A percentile compares a stretch with the other conserved stretches of the same genome.
Conservation (phyloP, 2,329 filamentous ascomycete species). For the Cadophora luteo-olivacea region DNA sequence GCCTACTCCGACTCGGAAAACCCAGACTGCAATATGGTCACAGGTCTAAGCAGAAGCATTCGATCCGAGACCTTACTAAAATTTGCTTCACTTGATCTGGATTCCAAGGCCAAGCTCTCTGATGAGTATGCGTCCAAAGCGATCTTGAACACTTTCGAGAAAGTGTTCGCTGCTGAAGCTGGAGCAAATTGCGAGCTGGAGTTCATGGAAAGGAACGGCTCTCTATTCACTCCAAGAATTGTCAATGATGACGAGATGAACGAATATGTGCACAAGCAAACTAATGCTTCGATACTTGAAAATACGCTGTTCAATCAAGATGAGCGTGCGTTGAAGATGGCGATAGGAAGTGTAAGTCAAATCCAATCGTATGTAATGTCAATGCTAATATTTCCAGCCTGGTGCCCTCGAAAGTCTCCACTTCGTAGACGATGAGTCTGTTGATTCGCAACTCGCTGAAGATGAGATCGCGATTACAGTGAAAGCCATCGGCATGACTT, state of each 20-base stretch:
- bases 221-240: constrained; percentile 40
- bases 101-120: constrained; percentile 44
- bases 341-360: constrained; percentile 29
- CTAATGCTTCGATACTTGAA: constrained; percentile 30
- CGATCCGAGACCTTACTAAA: constrained; percentile 39
- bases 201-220: constrained; percentile 38
- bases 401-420: constrained; percentile 41
- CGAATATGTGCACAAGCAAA: constrained; percentile 38
- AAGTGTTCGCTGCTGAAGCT: constrained; percentile 28
- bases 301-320: constrained; percentile 31
- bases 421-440: constrained; percentile 36
- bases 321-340: constrained; percentile 35
- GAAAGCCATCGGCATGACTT: constrained; percentile 43
- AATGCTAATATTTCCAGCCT: constrained; percentile 18
- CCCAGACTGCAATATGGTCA: constrained; percentile 40
- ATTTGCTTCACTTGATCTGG: constrained; percentile 41
- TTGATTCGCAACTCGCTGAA: constrained; percentile 24
- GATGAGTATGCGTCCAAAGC: constrained; percentile 35
- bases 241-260: constrained; percentile 42
- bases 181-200: constrained; percentile 37
- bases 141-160: constrained; percentile 34
- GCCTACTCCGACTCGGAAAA: constrained; percentile 47
- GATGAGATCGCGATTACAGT: constrained; percentile 41
- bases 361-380: not conserved
- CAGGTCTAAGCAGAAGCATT: constrained; percentile 41